These are phyloP conservation scores for Boletus reticuloceps DNA, from an alignment of 768 basidiomycete genomes.

Conservation along the genomic window DNA sequence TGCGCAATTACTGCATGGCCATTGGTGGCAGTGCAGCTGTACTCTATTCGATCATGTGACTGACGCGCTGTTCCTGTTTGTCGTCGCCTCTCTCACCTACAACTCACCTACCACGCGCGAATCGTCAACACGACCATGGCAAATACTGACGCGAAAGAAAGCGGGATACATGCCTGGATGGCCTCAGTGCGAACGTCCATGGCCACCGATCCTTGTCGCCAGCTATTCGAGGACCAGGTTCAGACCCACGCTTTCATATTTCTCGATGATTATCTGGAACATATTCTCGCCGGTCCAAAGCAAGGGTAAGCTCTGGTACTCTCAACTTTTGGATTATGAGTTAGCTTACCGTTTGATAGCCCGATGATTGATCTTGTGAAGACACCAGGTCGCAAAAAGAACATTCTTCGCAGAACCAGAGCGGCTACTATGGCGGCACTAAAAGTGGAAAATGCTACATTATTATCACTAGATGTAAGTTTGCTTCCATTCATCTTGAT, in stretches of 20 bases:
- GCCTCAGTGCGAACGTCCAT: constrained; percentile 64
- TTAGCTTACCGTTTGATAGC: constrained; percentile 34
- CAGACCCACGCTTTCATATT: constrained; percentile 76
- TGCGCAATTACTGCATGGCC: too few relatives aligned
- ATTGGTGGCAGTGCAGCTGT: not conserved
- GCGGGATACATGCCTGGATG: constrained; percentile 68
- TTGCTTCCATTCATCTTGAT: not conserved
- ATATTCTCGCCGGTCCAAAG: constrained; percentile 61
- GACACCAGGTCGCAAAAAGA: constrained; percentile 76
- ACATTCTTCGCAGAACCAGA: constrained; percentile 48
- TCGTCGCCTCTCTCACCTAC: not conserved
- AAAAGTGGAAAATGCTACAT: constrained; percentile 42
- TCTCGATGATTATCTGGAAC: constrained; percentile 74
- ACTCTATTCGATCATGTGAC: constrained; percentile 25
- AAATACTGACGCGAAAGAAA: constrained; percentile 6
- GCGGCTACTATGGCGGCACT: constrained; percentile 38
- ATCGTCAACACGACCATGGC: constrained; percentile 6
- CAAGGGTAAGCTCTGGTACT: constrained; percentile 50
- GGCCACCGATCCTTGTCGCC: constrained; percentile 68
- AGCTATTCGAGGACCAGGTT: constrained; percentile 69
- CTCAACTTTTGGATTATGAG: not conserved
- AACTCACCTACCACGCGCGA: not conserved
- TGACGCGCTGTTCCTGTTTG: constrained; percentile 20
- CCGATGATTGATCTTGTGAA: constrained; percentile 79
- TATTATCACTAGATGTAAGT: constrained; percentile 48